phyloP scores from a whole-genome alignment of 257 asterid species.

The Nicotiana tomentosiformis region DNA sequence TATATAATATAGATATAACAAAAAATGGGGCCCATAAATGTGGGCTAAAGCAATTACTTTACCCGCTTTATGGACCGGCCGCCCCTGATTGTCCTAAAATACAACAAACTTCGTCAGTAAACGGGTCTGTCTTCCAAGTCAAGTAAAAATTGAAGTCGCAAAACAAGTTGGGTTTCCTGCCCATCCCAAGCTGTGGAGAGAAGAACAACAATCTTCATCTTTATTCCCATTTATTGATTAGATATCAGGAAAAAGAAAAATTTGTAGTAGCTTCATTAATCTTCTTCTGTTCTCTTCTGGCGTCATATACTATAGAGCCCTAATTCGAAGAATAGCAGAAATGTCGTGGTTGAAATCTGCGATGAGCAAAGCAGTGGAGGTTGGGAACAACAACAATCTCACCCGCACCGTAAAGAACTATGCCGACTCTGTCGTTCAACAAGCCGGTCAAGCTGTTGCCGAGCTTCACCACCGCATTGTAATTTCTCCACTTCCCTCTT shows the following conservation, averaged over 20 bases:
- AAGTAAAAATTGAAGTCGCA: neutral
- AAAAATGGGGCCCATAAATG: too few relatives aligned
- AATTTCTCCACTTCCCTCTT: conserved; percentile 7
- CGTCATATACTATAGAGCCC: neutral
- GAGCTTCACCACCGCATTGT: conserved; percentile 89
- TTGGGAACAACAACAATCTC: conserved; percentile 83
- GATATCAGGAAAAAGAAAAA: neutral
- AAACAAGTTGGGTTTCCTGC: neutral
- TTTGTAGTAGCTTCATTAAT: neutral
- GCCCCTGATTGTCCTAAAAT: too few relatives aligned
- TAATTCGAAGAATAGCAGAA: conserved; percentile 12
- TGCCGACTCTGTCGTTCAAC: conserved; percentile 90
- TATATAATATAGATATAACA: too few relatives aligned
- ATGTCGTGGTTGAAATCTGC: conserved; percentile 98
- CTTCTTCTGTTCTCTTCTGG: neutral
- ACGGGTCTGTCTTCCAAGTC: neutral
- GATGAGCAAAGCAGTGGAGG: conserved; percentile 95
- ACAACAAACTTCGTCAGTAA: too few relatives aligned
- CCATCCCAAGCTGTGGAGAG: neutral
- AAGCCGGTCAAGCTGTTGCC: conserved; percentile 95
- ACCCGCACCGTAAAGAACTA: conserved; percentile 85
- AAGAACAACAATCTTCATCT: neutral
- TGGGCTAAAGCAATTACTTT: too few relatives aligned
- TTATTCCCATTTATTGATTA: neutral
- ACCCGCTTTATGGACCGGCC: too few relatives aligned